A percentile compares a stretch with the other conserved stretches of the same genome.
phyloP scores from a whole-genome alignment of 495 filamentous ascomycete species.

The Aspergillus egyptiacus region DNA sequence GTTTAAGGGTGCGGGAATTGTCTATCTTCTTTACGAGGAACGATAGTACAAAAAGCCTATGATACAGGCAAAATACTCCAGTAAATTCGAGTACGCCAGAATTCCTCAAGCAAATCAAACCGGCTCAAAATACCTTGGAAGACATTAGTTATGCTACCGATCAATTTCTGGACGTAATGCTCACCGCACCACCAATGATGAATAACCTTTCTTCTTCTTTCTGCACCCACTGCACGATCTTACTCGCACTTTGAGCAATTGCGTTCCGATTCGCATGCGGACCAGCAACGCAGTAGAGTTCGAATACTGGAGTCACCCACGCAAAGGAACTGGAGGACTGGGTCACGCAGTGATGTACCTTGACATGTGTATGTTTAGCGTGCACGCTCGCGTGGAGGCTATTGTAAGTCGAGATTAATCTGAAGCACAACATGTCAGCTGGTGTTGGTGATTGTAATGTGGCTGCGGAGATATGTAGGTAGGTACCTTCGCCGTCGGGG shows the following conservation, averaged over 20 bases:
- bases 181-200: conserved; percentile 86
- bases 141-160: conserved; percentile 5
- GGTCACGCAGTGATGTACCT: conserved; percentile 73
- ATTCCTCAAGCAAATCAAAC: not conserved
- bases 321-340: conserved; percentile 72
- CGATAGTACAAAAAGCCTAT: no score
- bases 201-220: conserved; percentile 89
- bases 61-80: no score
- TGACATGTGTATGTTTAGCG: conserved; percentile 72
- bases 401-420: conserved; percentile 78
- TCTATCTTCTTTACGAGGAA: no score
- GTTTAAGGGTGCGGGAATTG: no score
- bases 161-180: conserved; percentile 13
- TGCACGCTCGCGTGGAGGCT: conserved; percentile 78
- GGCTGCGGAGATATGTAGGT: no score
- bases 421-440: conserved; percentile 18
- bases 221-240: conserved; percentile 81
- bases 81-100: no score
- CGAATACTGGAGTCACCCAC: conserved; percentile 86
- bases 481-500: conserved; percentile 60
- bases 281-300: conserved; percentile 90
- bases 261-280: conserved; percentile 67
- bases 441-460: not conserved
- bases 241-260: conserved; percentile 78
- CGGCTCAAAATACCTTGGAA: conserved; percentile 19